Evolutionary conservation across 2,329 filamentous ascomycete genomes (phyloP).

Genomic region (Penicillium corylophilum): DNA sequence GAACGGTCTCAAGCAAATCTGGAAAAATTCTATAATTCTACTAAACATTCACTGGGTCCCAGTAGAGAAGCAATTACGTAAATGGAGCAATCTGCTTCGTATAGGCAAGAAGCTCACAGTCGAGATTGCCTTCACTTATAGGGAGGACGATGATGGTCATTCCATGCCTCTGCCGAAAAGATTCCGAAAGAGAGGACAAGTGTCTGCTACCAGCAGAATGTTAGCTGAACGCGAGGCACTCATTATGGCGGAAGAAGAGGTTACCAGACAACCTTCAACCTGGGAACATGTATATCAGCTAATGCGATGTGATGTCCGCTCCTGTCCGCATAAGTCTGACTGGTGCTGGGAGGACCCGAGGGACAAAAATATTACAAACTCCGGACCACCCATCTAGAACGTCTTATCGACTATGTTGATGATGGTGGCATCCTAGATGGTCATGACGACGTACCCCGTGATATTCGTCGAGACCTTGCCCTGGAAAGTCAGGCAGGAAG

Average conservation of each 20-base stretch:
- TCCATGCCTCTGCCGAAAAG: too few relatives aligned
- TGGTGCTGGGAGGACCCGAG: slow-evolving; percentile 10
- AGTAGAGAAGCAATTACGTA: too few relatives aligned
- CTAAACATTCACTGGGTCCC: too few relatives aligned
- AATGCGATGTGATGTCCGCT: slow-evolving; percentile 4
- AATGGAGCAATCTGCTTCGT: too few relatives aligned
- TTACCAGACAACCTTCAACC: neutral
- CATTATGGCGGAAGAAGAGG: slow-evolving; percentile 7
- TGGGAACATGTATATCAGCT: slow-evolving; percentile 1
- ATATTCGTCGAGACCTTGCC: slow-evolving; percentile 4
- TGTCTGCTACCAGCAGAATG: slow-evolving; percentile 9
- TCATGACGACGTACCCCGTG: slow-evolving; percentile 8
- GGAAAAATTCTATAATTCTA: too few relatives aligned
- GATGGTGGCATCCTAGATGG: slow-evolving; percentile 4
- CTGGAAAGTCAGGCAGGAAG: slow-evolving; percentile 6
- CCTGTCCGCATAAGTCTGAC: slow-evolving; percentile 3
- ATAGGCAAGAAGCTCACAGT: too few relatives aligned
- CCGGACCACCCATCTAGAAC: slow-evolving; percentile 3
- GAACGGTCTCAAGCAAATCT: too few relatives aligned
- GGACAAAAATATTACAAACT: slow-evolving; percentile 11
- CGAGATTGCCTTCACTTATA: too few relatives aligned
- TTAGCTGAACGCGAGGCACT: slow-evolving; percentile 2
- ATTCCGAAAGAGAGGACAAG: slow-evolving; percentile 6
- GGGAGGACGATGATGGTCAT: too few relatives aligned
- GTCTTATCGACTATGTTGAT: slow-evolving; percentile 8